Percentiles rank a stretch among this genome's conserved stretches.
These are phyloP conservation scores for Lachancea nothofagi DNA, from an alignment of 805 yeast species.

Conservation along the genomic window DNA sequence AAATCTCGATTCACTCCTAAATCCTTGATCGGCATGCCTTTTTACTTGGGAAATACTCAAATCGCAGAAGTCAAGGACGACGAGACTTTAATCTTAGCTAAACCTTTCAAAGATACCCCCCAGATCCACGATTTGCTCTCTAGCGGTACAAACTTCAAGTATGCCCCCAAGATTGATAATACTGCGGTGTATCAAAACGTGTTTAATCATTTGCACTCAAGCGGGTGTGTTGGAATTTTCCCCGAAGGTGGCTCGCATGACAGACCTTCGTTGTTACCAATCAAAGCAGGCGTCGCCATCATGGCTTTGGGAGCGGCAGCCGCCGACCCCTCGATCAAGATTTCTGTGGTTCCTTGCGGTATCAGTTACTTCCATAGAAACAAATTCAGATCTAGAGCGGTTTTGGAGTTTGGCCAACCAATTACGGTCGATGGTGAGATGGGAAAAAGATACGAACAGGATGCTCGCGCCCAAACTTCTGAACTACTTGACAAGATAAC, in stretches of 20 bases:
- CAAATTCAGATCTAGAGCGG: slow-evolving; percentile 90
- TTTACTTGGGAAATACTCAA: slow-evolving; percentile 70
- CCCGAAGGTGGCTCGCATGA: slow-evolving; percentile 99
- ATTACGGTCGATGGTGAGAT: slow-evolving; percentile 57
- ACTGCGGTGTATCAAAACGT: slow-evolving; percentile 74
- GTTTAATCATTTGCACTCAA: slow-evolving; percentile 70
- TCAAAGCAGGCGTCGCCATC: slow-evolving; percentile 95
- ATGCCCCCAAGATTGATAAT: slow-evolving; percentile 81
- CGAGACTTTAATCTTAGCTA: slow-evolving; percentile 57
- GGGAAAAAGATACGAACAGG: slow-evolving; percentile 58
- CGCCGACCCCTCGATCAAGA: slow-evolving; percentile 64
- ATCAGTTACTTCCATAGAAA: slow-evolving; percentile 94
- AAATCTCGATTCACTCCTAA: slow-evolving; percentile 52
- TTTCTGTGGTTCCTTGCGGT: slow-evolving; percentile 90
- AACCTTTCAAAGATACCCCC: slow-evolving; percentile 58
- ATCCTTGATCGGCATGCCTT: slow-evolving; percentile 73
- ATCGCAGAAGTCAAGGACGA: slow-evolving; percentile 64
- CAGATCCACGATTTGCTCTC: slow-evolving; percentile 39
- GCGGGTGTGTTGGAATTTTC: slow-evolving; percentile 82
- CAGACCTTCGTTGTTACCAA: slow-evolving; percentile 80
- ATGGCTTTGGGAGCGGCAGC: slow-evolving; percentile 96
- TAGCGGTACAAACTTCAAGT: slow-evolving; percentile 60
- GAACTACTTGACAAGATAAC: slow-evolving; percentile 67
- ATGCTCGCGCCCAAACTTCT: slow-evolving; percentile 70
- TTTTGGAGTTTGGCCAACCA: slow-evolving; percentile 86